Evolutionary conservation across 2,329 filamentous ascomycete genomes (phyloP).

Genomic region (Sclerotiophoma versabilis): DNA sequence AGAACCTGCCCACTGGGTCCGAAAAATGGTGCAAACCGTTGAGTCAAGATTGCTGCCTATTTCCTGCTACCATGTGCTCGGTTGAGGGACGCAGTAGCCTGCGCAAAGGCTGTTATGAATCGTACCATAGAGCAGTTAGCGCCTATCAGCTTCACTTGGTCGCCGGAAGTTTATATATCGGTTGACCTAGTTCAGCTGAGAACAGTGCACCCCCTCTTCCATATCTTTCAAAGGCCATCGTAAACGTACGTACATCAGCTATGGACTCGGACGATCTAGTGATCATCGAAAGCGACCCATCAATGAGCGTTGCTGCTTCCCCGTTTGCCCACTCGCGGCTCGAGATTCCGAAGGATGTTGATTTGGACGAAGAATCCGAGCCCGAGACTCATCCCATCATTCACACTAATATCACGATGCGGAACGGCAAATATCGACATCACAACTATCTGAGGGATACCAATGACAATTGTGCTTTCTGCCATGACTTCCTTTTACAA

Average conservation of each 20-base stretch:
- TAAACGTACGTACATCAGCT: no score
- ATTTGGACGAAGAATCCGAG: background rate
- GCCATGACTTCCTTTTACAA: conserved; percentile 8
- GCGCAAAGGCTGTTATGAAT: background rate
- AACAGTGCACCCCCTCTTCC: background rate
- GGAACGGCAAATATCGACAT: background rate
- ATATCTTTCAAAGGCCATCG: background rate
- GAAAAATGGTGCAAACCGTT: background rate
- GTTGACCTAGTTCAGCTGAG: background rate
- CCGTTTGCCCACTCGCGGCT: background rate
- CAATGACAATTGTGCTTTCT: conserved; percentile 6
- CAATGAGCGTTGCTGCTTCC: background rate
- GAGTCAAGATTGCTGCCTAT: background rate
- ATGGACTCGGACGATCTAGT: conserved; percentile 27
- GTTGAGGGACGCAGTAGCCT: background rate
- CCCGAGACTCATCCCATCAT: background rate
- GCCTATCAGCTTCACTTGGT: background rate
- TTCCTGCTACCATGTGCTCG: background rate
- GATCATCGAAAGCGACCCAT: conserved; percentile 15
- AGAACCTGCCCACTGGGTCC: background rate
- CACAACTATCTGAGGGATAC: conserved; percentile 3
- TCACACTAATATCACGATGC: background rate
- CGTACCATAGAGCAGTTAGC: background rate
- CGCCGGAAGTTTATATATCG: background rate
- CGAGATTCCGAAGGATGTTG: background rate